Conservation (phyloP, 192 early-diverging fungal genomes). For the Coemansia sp. region DNA sequence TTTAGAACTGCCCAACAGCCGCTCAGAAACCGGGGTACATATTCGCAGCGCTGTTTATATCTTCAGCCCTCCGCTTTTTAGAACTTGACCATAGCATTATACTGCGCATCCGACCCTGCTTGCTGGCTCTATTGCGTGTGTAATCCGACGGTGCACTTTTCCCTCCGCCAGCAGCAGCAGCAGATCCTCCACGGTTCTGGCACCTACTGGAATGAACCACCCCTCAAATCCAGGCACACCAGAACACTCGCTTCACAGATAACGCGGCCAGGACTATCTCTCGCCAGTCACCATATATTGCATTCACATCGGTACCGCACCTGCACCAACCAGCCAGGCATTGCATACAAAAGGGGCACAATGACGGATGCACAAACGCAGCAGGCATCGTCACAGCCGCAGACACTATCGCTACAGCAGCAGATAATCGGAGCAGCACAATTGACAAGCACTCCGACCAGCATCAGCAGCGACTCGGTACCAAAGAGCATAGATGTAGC, state of each 20-base stretch:
- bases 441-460: neutral
- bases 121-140: neutral
- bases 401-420: neutral
- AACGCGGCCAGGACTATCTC: too few relatives aligned
- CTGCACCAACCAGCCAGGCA: neutral
- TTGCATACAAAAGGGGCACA: neutral
- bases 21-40: too few relatives aligned
- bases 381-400: neutral
- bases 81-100: too few relatives aligned
- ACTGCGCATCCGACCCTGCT: neutral
- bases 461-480: neutral
- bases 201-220: slow-evolving; percentile 3
- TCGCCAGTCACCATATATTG: too few relatives aligned
- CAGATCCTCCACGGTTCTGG: neutral
- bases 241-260: too few relatives aligned
- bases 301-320: neutral
- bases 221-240: neutral
- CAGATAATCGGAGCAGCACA: neutral
- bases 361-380: slow-evolving; percentile 5
- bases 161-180: neutral
- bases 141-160: too few relatives aligned
- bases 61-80: too few relatives aligned
- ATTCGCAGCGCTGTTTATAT: too few relatives aligned
- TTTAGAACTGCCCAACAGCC: neutral
- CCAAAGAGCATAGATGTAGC: neutral